Conservation (phyloP, 2,329 filamentous ascomycete species). For the Colletotrichum sp. region DNA sequence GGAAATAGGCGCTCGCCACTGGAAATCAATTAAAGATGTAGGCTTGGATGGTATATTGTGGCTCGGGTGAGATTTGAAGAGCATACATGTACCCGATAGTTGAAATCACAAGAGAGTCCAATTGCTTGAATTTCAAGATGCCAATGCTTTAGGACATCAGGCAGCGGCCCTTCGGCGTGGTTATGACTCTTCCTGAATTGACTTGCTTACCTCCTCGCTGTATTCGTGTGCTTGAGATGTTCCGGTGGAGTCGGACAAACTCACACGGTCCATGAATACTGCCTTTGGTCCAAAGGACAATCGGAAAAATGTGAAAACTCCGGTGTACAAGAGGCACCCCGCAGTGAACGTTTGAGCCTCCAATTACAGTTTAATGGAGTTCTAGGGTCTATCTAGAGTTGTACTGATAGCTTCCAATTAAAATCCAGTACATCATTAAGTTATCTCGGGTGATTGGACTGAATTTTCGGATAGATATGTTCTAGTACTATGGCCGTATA, state of each 20-base stretch:
- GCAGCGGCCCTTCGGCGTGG: neutral
- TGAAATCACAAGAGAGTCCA: neutral
- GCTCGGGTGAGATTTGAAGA: neutral
- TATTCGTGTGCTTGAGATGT: neutral
- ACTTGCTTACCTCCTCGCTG: neutral
- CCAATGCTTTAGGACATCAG: neutral
- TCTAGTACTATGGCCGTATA: neutral
- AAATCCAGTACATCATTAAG: neutral
- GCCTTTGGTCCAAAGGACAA: neutral
- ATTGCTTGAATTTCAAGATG: neutral
- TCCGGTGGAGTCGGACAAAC: neutral
- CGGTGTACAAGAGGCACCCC: neutral
- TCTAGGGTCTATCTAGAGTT: neutral
- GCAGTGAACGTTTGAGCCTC: neutral
- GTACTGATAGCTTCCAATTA: neutral
- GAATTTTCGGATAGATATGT: neutral
- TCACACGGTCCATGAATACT: neutral
- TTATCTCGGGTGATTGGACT: neutral
- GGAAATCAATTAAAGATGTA: neutral
- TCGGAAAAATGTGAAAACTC: neutral
- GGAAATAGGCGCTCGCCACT: neutral
- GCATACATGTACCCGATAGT: fast-evolving
- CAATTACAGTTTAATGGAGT: neutral
- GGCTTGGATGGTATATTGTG: fast-evolving
- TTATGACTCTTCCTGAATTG: neutral